Conservation (phyloP, 2,329 filamentous ascomycete species). For the Venturia effusa region DNA sequence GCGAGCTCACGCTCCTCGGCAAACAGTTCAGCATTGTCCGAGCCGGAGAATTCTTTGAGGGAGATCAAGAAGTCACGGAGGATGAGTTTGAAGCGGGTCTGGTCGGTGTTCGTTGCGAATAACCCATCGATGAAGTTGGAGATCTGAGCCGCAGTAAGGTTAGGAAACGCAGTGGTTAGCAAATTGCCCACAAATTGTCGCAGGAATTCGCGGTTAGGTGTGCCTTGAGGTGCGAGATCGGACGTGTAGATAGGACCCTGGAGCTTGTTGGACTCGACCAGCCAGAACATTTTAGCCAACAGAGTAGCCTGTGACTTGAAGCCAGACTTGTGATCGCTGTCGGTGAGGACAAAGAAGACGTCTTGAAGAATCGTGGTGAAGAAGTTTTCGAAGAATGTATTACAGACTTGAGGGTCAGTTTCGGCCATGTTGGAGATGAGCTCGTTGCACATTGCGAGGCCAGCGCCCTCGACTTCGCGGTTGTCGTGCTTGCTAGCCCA, state of each 20-base stretch:
- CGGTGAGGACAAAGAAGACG: constrained; percentile 95
- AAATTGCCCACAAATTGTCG: constrained; percentile 77
- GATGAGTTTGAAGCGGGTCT: constrained; percentile 91
- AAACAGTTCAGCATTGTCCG: constrained; percentile 85
- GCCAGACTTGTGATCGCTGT: constrained; percentile 95
- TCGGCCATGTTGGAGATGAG: constrained; percentile 96
- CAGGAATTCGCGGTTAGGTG: constrained; percentile 83
- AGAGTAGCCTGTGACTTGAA: constrained; percentile 97
- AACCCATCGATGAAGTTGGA: constrained; percentile 80
- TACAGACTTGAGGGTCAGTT: constrained; percentile 73
- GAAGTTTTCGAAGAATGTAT: constrained; percentile 96
- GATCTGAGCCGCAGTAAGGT: constrained; percentile 84
- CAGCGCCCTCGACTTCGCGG: constrained; percentile 90
- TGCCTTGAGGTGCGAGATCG: constrained; percentile 74
- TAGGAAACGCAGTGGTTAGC: constrained; percentile 82
- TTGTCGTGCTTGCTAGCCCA: constrained; percentile 99
- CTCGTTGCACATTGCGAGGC: constrained; percentile 95
- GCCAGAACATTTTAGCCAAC: constrained; percentile 90
- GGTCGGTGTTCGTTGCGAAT: constrained; percentile 77
- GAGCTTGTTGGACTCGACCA: constrained; percentile 83
- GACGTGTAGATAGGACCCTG: constrained; percentile 80
- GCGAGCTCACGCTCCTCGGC: constrained; percentile 91
- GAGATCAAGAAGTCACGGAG: constrained; percentile 95
- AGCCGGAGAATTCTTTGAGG: constrained; percentile 84
- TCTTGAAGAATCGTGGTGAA: constrained; percentile 93